Base-by-base conservation (phyloP, 208 protist genomes). In the Trypanosoma avium region DNA sequence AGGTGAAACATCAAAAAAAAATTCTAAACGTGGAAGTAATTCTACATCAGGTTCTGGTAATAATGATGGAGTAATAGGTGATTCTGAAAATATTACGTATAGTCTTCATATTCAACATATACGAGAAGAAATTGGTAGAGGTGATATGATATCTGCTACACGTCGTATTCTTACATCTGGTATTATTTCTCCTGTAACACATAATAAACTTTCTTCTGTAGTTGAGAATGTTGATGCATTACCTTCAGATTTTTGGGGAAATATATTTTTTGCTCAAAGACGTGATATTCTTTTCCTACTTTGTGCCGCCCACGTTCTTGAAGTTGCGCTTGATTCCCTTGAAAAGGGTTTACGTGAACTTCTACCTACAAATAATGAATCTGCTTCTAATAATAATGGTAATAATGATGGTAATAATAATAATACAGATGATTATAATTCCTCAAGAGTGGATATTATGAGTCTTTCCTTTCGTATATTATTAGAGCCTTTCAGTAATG, bases 221-320 rank as follows among this genome's bases (percentile, higher is more conserved):
- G 50, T 60, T 6, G 50, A 65, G 3, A 30, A 29, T 13, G 47
- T 55, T 22, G 47, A 63, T 53, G 22, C 40, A 22, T 59, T 67
- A 2, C 33, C 46, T 0, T 35, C 9, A 6, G 63, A 69, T 19
- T 75, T 75, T 36, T 75, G 61, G 63, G 71, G 71, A 24, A n/a
- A 67, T 42, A 26, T 66, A 9, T 77, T 81, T 12, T 73, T 86
- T 52, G 58, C 76, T 2, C 71, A 74, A 30, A 61, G 73, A n/a
- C 30, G 45, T 15, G 75, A 82, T 47, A 65, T 86, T 29, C 65
- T 80, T 40, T 79, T 74, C 58, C 27, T 78, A 40, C 66, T 86
- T 13, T 52, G 61, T 6, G 66, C 53, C 3, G 32, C 70, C 45
- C 72, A 78, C 4, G 13, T 81, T 32, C 49, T 82, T 21, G 79